Evolutionary conservation across 2,329 filamentous ascomycete genomes (phyloP), one percentile per base, ranked within the genome.

Genomic region (Diaporthe helianthi): DNA sequence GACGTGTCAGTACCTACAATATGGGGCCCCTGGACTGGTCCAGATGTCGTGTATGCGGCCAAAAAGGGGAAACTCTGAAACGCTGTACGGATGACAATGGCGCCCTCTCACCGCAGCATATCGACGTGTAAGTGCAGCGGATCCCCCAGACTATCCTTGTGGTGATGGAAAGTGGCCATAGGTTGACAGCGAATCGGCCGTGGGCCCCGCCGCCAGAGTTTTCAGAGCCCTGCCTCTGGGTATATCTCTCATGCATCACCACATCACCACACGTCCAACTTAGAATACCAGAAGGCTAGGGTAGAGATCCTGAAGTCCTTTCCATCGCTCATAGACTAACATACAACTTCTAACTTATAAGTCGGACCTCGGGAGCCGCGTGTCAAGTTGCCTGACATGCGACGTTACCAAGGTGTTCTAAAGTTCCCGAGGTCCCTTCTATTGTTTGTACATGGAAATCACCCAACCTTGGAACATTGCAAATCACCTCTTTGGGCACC

Each of bases 71-170:
- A 19, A 61, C 29, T 61, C 41, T 61, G 58, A 61, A 61, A 61
- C 58, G 47, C 24, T 47, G 58, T 47, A 47, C n/a, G n/a, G n/a
- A n/a, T n/a, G n/a, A 44, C 29, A 46, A 46, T 47, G 19, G 19
- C 4, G 29, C 26, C 41, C 58, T 47, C 58, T 61, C 58, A 61
- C 58, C 58, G 58, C 58, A 61, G 58, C 41, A 61, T 36, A 24
- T 61, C 46, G 58, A 61, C 58, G 41, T 61, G 58, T 61, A 61
- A 61, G 58, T 61, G 58, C 58, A 61, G 58, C 58, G 58, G 58
- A 47, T 61, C 58, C 58, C 58, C 58, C 6, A 46, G 58, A 47
- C 41, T 61, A 47, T 61, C 58, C 58, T 61, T 33, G 58, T 61
- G 58, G 36, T 38, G 17, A n/a, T 13, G 53, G 41, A 58, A 58